Percentiles rank a stretch among this genome's conserved stretches.
These are phyloP conservation scores for Aspergillus coremiiformis DNA, from an alignment of 495 filamentous ascomycete species.

Conservation along the genomic window DNA sequence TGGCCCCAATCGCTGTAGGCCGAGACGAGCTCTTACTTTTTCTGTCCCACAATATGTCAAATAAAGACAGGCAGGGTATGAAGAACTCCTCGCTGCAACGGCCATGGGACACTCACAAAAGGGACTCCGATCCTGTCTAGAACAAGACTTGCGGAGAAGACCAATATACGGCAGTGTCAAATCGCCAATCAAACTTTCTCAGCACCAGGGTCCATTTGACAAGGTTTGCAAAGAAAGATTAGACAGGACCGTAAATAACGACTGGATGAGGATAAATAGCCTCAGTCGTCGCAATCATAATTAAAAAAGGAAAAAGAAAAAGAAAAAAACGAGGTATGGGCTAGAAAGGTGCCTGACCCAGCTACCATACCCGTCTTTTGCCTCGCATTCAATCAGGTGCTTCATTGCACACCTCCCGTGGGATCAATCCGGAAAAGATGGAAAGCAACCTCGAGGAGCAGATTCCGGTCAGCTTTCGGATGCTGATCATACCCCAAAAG, in stretches of 20 bases:
- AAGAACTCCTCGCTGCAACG: slow-evolving; percentile 3
- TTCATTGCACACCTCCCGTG: slow-evolving; percentile 9
- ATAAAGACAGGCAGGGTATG: slow-evolving; percentile 5
- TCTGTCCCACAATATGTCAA: slow-evolving; percentile 11
- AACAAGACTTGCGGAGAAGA: slow-evolving; percentile 5
- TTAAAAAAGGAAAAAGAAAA: too few relatives aligned
- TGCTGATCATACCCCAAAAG: slow-evolving; percentile 18
- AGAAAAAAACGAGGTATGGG: neutral
- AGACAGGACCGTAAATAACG: slow-evolving; percentile 9
- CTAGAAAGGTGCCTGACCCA: slow-evolving; percentile 10
- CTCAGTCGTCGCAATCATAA: neutral
- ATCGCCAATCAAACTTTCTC: neutral
- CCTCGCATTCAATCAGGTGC: slow-evolving; percentile 10
- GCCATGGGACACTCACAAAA: neutral
- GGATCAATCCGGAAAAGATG: slow-evolving; percentile 14
- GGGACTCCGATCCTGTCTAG: slow-evolving; percentile 1
- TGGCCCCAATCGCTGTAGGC: slow-evolving; percentile 10
- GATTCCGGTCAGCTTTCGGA: slow-evolving; percentile 19
- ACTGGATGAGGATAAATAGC: slow-evolving; percentile 11
- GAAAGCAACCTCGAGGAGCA: slow-evolving; percentile 17
- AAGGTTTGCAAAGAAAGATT: slow-evolving; percentile 12
- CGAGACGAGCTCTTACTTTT: slow-evolving; percentile 16
- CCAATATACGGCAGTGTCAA: neutral
- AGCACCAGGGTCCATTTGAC: slow-evolving; percentile 7
- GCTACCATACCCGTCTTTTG: slow-evolving; percentile 7